Conservation (phyloP, 1,284 basidiomycete genomes). For the Melampsora americana region DNA sequence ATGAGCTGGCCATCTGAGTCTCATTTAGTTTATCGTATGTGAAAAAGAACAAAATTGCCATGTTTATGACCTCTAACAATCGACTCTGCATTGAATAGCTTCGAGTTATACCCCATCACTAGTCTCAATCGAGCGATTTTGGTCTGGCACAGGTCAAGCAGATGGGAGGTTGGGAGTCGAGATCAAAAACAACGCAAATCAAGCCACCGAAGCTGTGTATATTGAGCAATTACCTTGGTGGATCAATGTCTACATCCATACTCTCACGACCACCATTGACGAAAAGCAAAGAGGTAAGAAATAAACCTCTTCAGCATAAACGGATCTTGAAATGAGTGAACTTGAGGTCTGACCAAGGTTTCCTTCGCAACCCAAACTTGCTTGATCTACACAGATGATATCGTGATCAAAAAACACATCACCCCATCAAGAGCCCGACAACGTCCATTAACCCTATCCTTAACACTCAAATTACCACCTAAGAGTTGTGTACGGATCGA, state of each 20-base stretch:
- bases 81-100: constrained; percentile 49
- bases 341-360: too few species aligned
- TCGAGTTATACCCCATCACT: constrained; percentile 55
- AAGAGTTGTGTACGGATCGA: constrained; percentile 64
- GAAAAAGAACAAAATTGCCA: constrained; percentile 54
- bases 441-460: constrained; percentile 66
- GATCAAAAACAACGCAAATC: constrained; percentile 63
- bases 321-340: too few species aligned
- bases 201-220: constrained; percentile 65
- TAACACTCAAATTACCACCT: constrained; percentile 69
- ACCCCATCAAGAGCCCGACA: constrained; percentile 66
- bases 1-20: constrained; percentile 57
- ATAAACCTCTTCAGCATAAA: background rate
- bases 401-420: constrained; percentile 66
- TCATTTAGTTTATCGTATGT: constrained; percentile 56
- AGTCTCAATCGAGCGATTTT: constrained; percentile 67
- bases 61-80: constrained; percentile 57
- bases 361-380: too few species aligned
- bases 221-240: constrained; percentile 92
- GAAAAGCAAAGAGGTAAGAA: constrained; percentile 47
- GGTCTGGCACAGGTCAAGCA: constrained; percentile 73
- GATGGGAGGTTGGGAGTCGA: constrained; percentile 68
- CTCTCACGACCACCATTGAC: constrained; percentile 61
- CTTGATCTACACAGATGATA: constrained; percentile 58
- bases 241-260: constrained; percentile 81